Evolutionary conservation across 2,329 filamentous ascomycete genomes (phyloP), one percentile per base, ranked within the genome.

Genomic region (Venturia pyrina): DNA sequence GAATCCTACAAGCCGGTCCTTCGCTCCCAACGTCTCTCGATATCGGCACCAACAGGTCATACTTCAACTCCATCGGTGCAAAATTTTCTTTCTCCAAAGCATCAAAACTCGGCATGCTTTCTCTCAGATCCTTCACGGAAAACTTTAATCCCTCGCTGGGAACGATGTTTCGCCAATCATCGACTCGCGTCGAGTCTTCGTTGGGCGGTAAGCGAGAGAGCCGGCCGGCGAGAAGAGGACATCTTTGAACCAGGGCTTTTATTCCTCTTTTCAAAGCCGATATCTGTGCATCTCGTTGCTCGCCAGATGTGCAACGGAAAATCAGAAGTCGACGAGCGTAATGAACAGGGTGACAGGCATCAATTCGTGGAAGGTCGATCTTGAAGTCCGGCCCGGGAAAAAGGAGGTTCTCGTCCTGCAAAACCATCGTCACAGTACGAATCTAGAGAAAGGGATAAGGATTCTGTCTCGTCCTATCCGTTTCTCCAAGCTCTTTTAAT

Each of bases 131-230:
- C n/a, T 56, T 60, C 21, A 63, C 44, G 11, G 46, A 8, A 6
- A 65, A 41, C 11, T 63, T 11, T 11, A 65, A 44, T n/a, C 64
- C 64, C 32, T 50, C 32, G 41, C 57, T 41, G 7, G 56, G 56
- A 41, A 46, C 53, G 32, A 65, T 65, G 2, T 56, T 63, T 28
- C 64, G 64, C 64, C 64, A 65, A 17, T 61, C 64, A n/a, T 37
- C 50, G 24, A 41, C 40, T 28, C 63, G 46, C 28, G 24, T 46
- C 19, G 32, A 34, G 41, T 56, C 64, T 60, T 65, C 64, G 4
- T 43, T 37, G 15, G 48, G 40, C 19, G 34, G 48, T 43, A 60
- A 41, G 21, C 46, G 53, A 24, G 40, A 43, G 19, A 60, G 13
- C n/a, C 21, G 43, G 1, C 64, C 64, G 10, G 46, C 53, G 40